These are phyloP conservation scores for Candida ovalis DNA, from an alignment of 805 yeast genomes.

Conservation along the genomic window DNA sequence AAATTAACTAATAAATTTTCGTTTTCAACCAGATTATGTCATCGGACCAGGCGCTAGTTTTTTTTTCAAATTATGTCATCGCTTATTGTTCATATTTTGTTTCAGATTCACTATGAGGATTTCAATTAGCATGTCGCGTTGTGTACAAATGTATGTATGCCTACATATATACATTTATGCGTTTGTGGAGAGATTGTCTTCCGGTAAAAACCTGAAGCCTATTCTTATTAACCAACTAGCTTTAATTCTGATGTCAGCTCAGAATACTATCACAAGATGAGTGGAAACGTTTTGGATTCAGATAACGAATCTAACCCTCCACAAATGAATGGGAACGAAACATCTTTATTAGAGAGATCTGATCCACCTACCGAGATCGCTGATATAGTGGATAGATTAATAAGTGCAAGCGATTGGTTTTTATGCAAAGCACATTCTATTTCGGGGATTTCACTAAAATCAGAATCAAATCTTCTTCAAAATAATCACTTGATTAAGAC, in stretches of 20 bases:
- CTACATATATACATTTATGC: background rate
- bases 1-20: too few species aligned
- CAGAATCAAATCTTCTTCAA: conserved; percentile 19
- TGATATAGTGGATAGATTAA: conserved; percentile 3
- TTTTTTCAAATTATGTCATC: background rate
- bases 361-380: background rate
- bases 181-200: background rate
- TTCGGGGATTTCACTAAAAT: conserved; percentile 10
- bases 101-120: too few species aligned
- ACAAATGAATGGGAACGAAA: too few species aligned
- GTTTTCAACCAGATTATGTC: too few species aligned
- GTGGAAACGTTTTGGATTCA: too few species aligned
- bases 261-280: too few species aligned
- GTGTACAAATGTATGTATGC: background rate
- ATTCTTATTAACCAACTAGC: too few species aligned
- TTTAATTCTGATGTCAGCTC: too few species aligned
- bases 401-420: conserved; percentile 12
- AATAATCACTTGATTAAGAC: conserved; percentile 33
- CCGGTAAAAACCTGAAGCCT: too few species aligned
- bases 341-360: background rate
- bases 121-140: too few species aligned
- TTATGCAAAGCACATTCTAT: conserved; percentile 15
- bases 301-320: too few species aligned
- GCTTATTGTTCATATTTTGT: background rate
- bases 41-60: background rate